Evolutionary conservation across 1,139 yeast species (phyloP), one percentile per base, ranked within the genome.

Genomic region (Pichiaceae sp.): DNA sequence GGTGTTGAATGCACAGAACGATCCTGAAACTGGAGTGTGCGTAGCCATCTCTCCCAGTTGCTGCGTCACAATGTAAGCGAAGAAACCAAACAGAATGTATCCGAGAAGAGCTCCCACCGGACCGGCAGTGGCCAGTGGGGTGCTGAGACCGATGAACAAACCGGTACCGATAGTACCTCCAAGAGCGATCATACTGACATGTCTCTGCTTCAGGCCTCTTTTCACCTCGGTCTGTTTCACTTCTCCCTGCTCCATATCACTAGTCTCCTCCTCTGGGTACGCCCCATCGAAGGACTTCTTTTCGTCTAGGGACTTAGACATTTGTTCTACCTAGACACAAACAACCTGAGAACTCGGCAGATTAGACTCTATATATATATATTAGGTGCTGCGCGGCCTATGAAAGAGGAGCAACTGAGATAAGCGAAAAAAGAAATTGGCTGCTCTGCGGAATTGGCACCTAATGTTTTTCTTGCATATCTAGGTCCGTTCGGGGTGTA

Each of bases 11-110:
- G 63, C 71, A 23, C 72, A 66, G 57, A 81, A 78, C 1, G 86
- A 78, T 31, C 87, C 85, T 3, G 85, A 64, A 38, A 78, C 69
- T 3, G 89, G 89, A 34, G 80, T 77, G 44, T 72, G 77, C 15
- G 87, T 79, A 32, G 87, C 86, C 85, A 80, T 77, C 59, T 80
- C 91, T 48, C 87, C 87, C 44, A 80, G 62, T 7, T 81, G 70
- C 56, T 79, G 87, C 17, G 85, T 77, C 34, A 81, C 79, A 23
- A 73, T 70, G 49, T 70, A 78, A 1, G 78, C 79, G 42, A 81
- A 59, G 1, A 80, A 54, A 33, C 85, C 82, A 66, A 80, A 76
- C 56, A 78, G 77, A 17, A 77, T 51, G 50, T 75, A 80, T 1
- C 84, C 73, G 38, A 80, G 73, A 26, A 81, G 62, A 4, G 82